A percentile compares a stretch with the other conserved stretches of the same genome.
phyloP scores from a whole-genome alignment of 805 yeast species.

The Hanseniaspora osmophila region DNA sequence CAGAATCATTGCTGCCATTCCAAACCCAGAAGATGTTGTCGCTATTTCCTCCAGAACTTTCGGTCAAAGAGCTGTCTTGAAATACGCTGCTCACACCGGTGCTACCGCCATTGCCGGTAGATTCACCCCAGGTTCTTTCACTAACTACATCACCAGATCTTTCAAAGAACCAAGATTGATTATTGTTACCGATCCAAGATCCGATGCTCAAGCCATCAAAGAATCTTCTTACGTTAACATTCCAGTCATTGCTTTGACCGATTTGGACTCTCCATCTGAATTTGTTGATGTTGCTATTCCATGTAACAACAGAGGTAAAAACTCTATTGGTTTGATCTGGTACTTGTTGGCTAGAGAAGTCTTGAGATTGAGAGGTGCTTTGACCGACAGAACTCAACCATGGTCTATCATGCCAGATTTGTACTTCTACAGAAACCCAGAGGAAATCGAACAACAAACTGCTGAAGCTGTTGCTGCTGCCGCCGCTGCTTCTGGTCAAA shows the following conservation, averaged over 20 bases:
- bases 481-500: conserved; percentile 31
- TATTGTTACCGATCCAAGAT: conserved; percentile 99
- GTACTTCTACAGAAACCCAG: conserved; percentile 99
- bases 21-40: conserved; percentile 96
- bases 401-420: conserved; percentile 99
- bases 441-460: conserved; percentile 79
- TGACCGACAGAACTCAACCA: conserved; percentile 89
- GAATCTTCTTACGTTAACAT: conserved; percentile 99
- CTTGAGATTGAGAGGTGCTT: conserved; percentile 94
- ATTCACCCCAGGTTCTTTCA: conserved; percentile 99
- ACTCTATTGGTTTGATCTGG: conserved; percentile 99
- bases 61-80: conserved; percentile 99
- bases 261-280: conserved; percentile 97
- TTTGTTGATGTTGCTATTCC: conserved; percentile 99
- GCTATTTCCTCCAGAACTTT: conserved; percentile 98
- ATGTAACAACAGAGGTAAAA: conserved; percentile 99
- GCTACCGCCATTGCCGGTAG: conserved; percentile 99
- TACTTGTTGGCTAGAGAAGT: conserved; percentile 99
- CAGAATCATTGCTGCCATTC: conserved; percentile 97
- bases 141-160: conserved; percentile 99
- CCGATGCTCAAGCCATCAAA: conserved; percentile 98
- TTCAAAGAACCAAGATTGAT: conserved; percentile 99
- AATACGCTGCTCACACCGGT: conserved; percentile 99
- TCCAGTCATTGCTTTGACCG: conserved; percentile 98
- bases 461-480: conserved; percentile 56